A percentile compares a stretch with the other conserved stretches of the same genome.
Conservation (phyloP, 2,329 filamentous ascomycete genomes). For the Fusarium sp. region DNA sequence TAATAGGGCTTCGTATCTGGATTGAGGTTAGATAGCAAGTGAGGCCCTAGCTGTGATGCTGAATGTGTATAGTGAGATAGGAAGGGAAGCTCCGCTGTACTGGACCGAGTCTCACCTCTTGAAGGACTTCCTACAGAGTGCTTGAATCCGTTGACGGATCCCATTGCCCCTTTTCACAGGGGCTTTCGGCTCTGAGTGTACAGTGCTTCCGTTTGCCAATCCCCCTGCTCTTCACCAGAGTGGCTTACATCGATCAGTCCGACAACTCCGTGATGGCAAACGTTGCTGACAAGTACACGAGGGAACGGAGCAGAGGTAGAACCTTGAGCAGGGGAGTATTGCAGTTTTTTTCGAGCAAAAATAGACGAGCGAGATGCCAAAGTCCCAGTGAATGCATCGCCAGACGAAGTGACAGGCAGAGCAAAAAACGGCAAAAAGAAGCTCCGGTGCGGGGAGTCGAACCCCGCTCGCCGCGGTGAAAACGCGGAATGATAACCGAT, state of each 20-base stretch:
- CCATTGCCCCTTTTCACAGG: background rate
- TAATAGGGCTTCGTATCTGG: background rate
- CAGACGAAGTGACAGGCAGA: background rate
- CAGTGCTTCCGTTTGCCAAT: background rate
- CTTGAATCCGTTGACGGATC: background rate
- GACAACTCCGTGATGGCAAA: background rate
- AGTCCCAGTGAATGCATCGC: background rate
- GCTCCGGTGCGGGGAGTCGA: slow-evolving; percentile 7
- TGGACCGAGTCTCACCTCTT: background rate
- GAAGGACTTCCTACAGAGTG: background rate
- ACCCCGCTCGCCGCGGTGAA: slow-evolving; percentile 7
- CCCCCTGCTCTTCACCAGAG: background rate
- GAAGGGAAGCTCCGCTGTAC: background rate
- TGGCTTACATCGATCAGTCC: background rate
- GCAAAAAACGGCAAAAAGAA: background rate
- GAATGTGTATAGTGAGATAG: background rate
- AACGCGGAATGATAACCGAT: slow-evolving; percentile 8
- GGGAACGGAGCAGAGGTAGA: background rate
- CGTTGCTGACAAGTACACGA: background rate
- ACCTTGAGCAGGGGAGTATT: background rate
- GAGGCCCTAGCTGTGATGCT: background rate
- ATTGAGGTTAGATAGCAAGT: background rate
- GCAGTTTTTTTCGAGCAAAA: background rate
- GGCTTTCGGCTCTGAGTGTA: background rate
- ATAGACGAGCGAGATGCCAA: no score